Evolutionary conservation across 2,329 filamentous ascomycete species (phyloP), one percentile per base, ranked within the genome.

Genomic region (Fusarium sp.): DNA sequence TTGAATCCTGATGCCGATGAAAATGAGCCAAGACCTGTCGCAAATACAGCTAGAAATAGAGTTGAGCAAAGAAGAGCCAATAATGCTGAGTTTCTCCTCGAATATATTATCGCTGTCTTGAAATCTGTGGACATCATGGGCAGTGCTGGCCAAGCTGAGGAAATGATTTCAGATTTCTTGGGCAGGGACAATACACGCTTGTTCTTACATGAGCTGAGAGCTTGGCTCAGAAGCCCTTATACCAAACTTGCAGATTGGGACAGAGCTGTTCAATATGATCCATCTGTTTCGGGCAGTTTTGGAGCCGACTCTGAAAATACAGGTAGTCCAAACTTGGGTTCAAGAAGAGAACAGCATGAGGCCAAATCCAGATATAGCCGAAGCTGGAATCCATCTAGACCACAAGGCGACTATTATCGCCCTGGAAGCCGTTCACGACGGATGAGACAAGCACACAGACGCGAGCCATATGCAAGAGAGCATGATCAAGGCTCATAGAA

Each of bases 211-310:
- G 95, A 98, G 81, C 80, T 98, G 65, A 87, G 91, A 65, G 88
- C 89, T 13, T 98, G 93, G 89, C 80, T 98, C 71, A 86, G 93
- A 60, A 97, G 94, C 78, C 94, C 94, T 0, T 95, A 89, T 75
- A 84, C 80, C 4, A 89, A 86, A 11, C 79, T 97, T 11, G 85
- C 88, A 54, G 91, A 91, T 48, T 98, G 94, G 94, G 95, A 98
- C 81, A 83, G 86, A 20, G 84, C 89, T 69, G 92, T 94, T 16
- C 93, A 95, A 78, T 97, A 97, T 34, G 75, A 76, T 27, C 59
- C 16, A 67, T 12, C 58, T 8, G 22, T 56, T n/a, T 11, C 49
- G 15, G 41, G 38, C 6, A 61, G 32, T 38, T 55, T 38, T 7
- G 47, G 56, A 38, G 29, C 32, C 12, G 48, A 32, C 20, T 18